Evolutionary conservation across 306 rosid species (phyloP), one percentile per base, ranked within the genome.

Genomic region (Ormosia emarginata): DNA sequence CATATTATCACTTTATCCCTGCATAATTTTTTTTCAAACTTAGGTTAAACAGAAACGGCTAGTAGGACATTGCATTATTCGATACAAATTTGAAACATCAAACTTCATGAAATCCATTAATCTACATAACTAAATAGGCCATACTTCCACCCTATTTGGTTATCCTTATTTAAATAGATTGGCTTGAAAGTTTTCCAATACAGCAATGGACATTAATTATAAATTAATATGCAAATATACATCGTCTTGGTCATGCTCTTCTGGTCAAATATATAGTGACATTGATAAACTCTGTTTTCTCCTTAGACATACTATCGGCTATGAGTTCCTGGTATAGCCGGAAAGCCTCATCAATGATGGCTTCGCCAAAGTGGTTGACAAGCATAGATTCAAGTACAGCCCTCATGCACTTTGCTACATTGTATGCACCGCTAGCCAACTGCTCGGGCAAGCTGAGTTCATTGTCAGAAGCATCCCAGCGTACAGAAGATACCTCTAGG

Each of bases 311-410:
- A 7, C 69, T 29, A 55, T 87, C 82, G 2, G 65, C 57, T 15
- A 84, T 1, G 53, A 84, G 85, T 11, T 74, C 4, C 8, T 55
- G 82, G 52, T 34, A 81, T 2, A 79, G 44, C 8, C n/a, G 4
- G 7, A 84, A 87, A 39, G 84, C 74, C 50, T 84, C 77, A 0
- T 84, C 86, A 30, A 81, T 74, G 67, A 87, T 85, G 14, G 37
- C 78, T 10, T 68, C 83, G 7, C 83, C 86, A 3, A 85, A 87
- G 30, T 84, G 86, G 24, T 75, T 71, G 33, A 67, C 4, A 1
- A 82, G 64, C 18, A 85, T 40, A 12, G 86, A 84, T 75, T 82
- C 82, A 12, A 64, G 82, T 65, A 82, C 82, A 32, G 79, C 82
- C 78, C 89, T 86, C 75, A 78, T 61, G 49, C 66, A 82, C 65